These are phyloP conservation scores for Trichoderma gamsii DNA, from an alignment of 495 filamentous ascomycete genomes.

Conservation along the genomic window DNA sequence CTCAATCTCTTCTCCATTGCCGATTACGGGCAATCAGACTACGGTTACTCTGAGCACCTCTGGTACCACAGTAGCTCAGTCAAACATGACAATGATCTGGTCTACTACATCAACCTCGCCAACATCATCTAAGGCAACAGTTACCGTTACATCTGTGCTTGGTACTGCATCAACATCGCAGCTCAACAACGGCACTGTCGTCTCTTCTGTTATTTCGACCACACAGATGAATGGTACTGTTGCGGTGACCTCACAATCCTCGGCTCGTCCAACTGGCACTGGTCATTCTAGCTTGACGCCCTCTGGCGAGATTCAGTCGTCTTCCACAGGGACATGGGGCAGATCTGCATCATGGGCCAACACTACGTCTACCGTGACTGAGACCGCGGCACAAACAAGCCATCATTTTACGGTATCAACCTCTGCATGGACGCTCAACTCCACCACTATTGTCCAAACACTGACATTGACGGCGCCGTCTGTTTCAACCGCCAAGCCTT, in stretches of 20 bases:
- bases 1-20: neutral
- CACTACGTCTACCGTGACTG: neutral
- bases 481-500: neutral
- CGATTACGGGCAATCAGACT: neutral
- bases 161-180: neutral
- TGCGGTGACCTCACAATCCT: neutral
- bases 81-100: neutral
- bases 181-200: neutral
- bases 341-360: neutral
- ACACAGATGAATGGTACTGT: neutral
- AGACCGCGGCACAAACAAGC: neutral
- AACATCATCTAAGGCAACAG: neutral
- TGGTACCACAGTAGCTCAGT: neutral
- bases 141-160: neutral
- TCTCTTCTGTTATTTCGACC: constrained; percentile 2
- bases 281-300: neutral
- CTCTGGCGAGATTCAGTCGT: neutral
- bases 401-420: neutral
- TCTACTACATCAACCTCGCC: constrained; percentile 16
- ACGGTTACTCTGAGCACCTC: neutral
- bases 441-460: neutral
- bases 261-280: neutral
- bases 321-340: neutral
- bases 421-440: neutral
- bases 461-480: neutral